A percentile compares a stretch with the other conserved stretches of the same genome.
phyloP scores from a whole-genome alignment of 2,329 filamentous ascomycete species.

The Sordariomycetes sp. region DNA sequence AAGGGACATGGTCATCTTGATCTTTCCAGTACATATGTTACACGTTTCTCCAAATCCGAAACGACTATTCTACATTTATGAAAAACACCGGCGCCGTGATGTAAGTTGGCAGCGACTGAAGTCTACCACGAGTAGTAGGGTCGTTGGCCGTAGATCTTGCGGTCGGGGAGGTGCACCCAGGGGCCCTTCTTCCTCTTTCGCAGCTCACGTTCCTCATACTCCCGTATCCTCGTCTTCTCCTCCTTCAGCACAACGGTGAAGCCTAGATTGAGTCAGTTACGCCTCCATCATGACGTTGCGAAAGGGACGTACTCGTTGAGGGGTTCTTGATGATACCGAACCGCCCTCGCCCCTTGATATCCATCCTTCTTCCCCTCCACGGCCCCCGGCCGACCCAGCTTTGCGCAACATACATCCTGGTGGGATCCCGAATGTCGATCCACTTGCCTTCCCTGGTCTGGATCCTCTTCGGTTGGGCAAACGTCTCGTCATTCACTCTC shows the following conservation, averaged over 20 bases:
- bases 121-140: conserved; percentile 86
- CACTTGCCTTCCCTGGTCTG: conserved; percentile 67
- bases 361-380: conserved; percentile 45
- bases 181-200: conserved; percentile 68
- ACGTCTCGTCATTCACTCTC: conserved; percentile 27
- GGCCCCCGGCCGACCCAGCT: conserved; percentile 82
- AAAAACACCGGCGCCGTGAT: not conserved
- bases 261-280: conserved; percentile 34
- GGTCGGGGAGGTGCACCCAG: conserved; percentile 83
- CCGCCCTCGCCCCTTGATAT: conserved; percentile 69
- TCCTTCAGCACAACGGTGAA: conserved; percentile 83
- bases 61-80: conserved; percentile 3
- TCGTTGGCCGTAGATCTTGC: conserved; percentile 72
- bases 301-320: conserved; percentile 56
- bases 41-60: not conserved
- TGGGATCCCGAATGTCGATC: conserved; percentile 62
- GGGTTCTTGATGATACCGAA: conserved; percentile 61
- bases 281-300: not conserved
- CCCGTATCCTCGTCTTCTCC: conserved; percentile 77
- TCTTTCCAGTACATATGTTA: conserved; percentile 2
- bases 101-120: not conserved
- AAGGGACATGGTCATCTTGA: not conserved
- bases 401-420: conserved; percentile 82
- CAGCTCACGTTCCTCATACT: conserved; percentile 67
- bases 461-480: conserved; percentile 40